Evolutionary conservation across 441 rosid species (phyloP), one percentile per base, ranked within the genome.

Genomic region (Viola pubescens): DNA sequence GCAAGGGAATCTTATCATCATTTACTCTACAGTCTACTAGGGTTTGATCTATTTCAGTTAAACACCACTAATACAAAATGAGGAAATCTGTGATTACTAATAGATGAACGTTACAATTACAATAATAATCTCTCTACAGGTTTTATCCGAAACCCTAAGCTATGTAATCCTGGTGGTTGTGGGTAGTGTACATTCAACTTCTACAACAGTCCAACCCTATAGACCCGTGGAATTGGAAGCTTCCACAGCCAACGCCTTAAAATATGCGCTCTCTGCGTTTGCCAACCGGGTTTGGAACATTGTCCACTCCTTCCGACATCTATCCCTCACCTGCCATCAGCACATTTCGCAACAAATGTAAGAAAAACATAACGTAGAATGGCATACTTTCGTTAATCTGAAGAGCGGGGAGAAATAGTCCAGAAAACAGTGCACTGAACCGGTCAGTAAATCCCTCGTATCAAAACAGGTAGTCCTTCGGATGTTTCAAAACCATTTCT

Each of bases 221-320:
- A 58, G 66, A 59, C 76, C 69, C 45, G 80, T 80, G 52, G 75
- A 63, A 62, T 73, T 78, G 59, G 82, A 49, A 42, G 79, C 70
- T 60, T 64, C 67, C 37, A 62, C 59, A 62, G 73, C 80, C 37
- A 77, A 60, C 10, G 82, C 45, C 59, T 68, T 70, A 52, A 63
- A 77, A 71, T 91, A 81, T 4, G 74, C 79, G 6, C 59, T 83
- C 58, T 94, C 98, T 0, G 99, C 99, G 3, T 65, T 67, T 5
- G 81, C 71, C 56, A 91, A 55, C 60, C 98, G 83, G 38, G 55
- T 70, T 69, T 82, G 86, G 61, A 91, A 91, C 76, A 88, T 79
- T 0, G 79, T 76, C 98, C 98, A 94, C 66, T 94, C 99, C 73
- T 72, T 76, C 64, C 76, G 78, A 60, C 99, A 94, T 70, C 99